Base-by-base conservation (phyloP, 495 filamentous ascomycete species). In the Tuber indicum region DNA sequence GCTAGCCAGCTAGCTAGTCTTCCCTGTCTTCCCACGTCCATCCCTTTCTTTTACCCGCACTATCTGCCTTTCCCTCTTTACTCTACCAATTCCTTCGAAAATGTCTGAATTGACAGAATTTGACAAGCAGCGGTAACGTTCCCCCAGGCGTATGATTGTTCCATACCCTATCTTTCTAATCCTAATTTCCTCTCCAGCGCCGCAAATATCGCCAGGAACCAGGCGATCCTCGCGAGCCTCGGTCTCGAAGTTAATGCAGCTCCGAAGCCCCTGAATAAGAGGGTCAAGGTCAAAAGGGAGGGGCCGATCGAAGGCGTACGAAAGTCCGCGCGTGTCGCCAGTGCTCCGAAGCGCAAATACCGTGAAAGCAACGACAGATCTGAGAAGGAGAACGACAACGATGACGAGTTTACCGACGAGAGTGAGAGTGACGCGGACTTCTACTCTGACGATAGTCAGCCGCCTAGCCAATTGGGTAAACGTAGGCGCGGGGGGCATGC, bases 151-250 rank as follows among this genome's bases (percentile, higher is more conserved):
- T 14, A 62, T 62, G n/a, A 26, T 62, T 62, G 7, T 66, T 66
- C 58, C 58, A 7, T 66, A 66, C 26, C 12, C 9, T 66, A 36
- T 62, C n/a, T 62, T 62, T 62, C 23, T 14, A 14, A 32, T 32
- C 14, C 58, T 66, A 36, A 66, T 66, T 17, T 36, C 41, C 42
- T 23, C 43, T 72, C 26, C 43, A 82, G 80, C 19, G 80, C 78
- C 17, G 75, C 70, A 17, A 82, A 79, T 45, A 80, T 79, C 70
- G 74, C 70, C 12, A 62, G 39, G n/a, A 82, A 82, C 43, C 46
- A 36, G 45, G 74, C 72, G 1, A 72, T 79, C 49, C 75, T 81
- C 21, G 79, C 79, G 3, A 45, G 71, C 39, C 49, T 81, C 9
- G 80, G 80, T 21, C 58, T 81, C 70, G 80, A 81, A 41, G 72